These are phyloP conservation scores for Chlamydomonas schloesseri DNA, from an alignment of 139 green algal genomes.

Conservation along the genomic window DNA sequence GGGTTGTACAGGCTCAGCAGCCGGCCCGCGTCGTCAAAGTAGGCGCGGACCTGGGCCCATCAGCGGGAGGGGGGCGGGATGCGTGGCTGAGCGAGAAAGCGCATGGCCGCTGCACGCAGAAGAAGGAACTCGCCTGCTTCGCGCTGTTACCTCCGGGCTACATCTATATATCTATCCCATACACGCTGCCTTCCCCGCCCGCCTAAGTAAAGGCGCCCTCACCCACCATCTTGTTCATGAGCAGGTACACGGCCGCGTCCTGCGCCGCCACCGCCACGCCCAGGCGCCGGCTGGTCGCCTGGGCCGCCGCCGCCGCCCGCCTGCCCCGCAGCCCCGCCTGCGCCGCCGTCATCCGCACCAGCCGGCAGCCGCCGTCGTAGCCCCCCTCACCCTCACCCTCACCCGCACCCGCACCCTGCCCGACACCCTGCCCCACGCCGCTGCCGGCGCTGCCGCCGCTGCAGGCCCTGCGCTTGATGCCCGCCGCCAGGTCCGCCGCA, in stretches of 20 bases:
- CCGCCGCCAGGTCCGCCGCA: background rate
- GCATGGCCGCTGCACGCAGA: no score
- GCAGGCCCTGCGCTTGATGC: background rate
- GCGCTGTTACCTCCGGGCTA: no score
- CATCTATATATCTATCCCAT: no score
- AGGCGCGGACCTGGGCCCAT: background rate
- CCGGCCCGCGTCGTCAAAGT: slow-evolving; percentile 37
- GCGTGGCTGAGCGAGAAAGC: background rate
- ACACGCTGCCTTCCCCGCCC: no score
- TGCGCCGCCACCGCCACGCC: background rate
- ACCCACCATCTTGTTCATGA: slow-evolving; percentile 27
- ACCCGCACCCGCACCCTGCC: no score
- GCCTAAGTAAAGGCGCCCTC: background rate
- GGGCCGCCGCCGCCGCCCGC: background rate
- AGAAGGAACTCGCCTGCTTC: no score
- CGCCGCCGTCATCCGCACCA: no score
- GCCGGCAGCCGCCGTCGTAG: no score
- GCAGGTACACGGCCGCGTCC: background rate
- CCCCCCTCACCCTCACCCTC: background rate
- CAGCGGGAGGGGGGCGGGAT: background rate
- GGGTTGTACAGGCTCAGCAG: slow-evolving; percentile 42
- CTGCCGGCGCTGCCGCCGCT: background rate
- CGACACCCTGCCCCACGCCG: background rate
- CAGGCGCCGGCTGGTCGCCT: background rate
- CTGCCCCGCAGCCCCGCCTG: no score